These are phyloP conservation scores for Fusarium stilboides DNA, from an alignment of 2,329 filamentous ascomycete genomes.

Conservation along the genomic window DNA sequence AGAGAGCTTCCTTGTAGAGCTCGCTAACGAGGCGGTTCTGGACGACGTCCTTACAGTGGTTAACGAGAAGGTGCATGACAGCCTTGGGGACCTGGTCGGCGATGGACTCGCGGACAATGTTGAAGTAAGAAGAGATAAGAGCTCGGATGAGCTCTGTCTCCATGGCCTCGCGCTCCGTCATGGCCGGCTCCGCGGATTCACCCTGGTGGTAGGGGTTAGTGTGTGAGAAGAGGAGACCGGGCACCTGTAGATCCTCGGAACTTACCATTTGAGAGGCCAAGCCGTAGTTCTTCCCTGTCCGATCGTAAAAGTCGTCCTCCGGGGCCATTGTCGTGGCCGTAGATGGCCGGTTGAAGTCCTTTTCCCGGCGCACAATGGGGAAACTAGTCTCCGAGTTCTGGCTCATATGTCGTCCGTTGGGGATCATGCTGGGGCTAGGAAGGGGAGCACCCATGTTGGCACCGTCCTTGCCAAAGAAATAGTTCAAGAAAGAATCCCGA, in stretches of 20 bases:
- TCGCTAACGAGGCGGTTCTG: slow-evolving; percentile 97
- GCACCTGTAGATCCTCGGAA: slow-evolving; percentile 41
- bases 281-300: slow-evolving; percentile 57
- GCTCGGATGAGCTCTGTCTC: slow-evolving; percentile 98
- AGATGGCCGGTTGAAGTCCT: slow-evolving; percentile 68
- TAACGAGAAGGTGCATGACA: slow-evolving; percentile 98
- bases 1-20: slow-evolving; percentile 91
- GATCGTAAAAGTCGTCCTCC: slow-evolving; percentile 61
- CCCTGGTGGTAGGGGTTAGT: slow-evolving; percentile 58
- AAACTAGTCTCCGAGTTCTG: slow-evolving; percentile 86
- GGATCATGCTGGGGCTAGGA: slow-evolving; percentile 50
- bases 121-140: slow-evolving; percentile 98
- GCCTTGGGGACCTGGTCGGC: slow-evolving; percentile 99
- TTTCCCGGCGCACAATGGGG: slow-evolving; percentile 83
- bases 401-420: slow-evolving; percentile 76
- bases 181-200: slow-evolving; percentile 81
- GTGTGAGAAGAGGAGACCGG: slow-evolving; percentile 26
- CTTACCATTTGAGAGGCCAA: slow-evolving; percentile 73
- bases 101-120: slow-evolving; percentile 98
- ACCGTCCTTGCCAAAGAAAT: slow-evolving; percentile 98
- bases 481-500: slow-evolving; percentile 94
- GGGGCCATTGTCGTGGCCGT: slow-evolving; percentile 53
- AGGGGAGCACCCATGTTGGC: slow-evolving; percentile 59
- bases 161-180: slow-evolving; percentile 96
- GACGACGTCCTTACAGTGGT: slow-evolving; percentile 97